Evolutionary conservation across 2,329 filamentous ascomycete genomes (phyloP), one percentile per base, ranked within the genome.

Genomic region (Cytospora mali): DNA sequence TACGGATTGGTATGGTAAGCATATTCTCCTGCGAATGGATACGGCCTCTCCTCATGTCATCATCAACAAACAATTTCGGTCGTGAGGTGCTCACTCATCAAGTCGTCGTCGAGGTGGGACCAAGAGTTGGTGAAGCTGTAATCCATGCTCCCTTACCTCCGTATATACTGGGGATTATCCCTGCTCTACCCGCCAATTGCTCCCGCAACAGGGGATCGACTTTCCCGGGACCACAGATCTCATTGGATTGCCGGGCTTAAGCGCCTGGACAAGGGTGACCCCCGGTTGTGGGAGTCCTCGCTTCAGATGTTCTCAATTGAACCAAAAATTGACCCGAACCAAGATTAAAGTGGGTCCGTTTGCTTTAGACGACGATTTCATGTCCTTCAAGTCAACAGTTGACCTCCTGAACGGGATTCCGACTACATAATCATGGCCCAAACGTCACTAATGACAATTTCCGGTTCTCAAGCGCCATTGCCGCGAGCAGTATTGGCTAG

Each of bases 201-300:
- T 62, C 55, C 61, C 61, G 61, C 35, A 11, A 57, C 61, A 49
- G 31, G 61, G 61, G 49, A n/a, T 35, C 10, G 1, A 49, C 23
- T 58, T n/a, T 25, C 14, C n/a, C 29, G 28, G 18, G 31, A 55
- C 46, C 33, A 16, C 53, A 48, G 48, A 58, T 54, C 52, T 46
- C 62, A 58, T 61, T 66, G 53, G 62, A 13, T 61, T 50, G 61
- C 55, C 62, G 62, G 54, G 23, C 58, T 58, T 57, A 58, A 57
- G 55, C 61, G 59, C 58, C 50, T 56, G 29, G 39, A 55, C 42
- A 54, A 50, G 50, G 51, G 46, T 42, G 25, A 27, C 55, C 49
- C 49, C 31, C 18, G n/a, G 16, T 31, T 21, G 55, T 62, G 29
- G 61, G 55, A 53, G 61, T n/a, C 55, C 61, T 58, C 55, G 35